A percentile compares a stretch with the other conserved stretches of the same genome.
phyloP scores from a whole-genome alignment of 2,329 filamentous ascomycete species.

The Alternaria sp. region DNA sequence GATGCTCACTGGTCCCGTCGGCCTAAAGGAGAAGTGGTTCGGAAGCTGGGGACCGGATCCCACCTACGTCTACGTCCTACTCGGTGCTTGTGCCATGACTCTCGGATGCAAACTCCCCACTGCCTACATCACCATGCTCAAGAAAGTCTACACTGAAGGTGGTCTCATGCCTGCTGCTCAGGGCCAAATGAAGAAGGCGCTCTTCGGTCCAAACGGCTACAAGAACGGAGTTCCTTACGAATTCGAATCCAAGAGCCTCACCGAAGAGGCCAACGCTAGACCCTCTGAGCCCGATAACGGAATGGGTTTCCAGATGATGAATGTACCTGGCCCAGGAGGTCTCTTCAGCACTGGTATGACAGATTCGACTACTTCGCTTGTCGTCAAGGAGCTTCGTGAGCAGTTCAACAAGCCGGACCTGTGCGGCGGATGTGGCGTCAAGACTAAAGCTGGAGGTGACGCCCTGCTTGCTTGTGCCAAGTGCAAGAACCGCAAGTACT shows the following conservation, averaged over 20 bases:
- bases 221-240: conserved; percentile 26
- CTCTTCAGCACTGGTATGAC: conserved; percentile 23
- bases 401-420: conserved; percentile 18
- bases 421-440: conserved; percentile 21
- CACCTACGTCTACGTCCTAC: conserved; percentile 25
- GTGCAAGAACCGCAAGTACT: conserved; percentile 40
- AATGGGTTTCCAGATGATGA: conserved; percentile 13
- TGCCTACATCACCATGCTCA: conserved; percentile 19
- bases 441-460: background rate
- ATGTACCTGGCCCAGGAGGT: conserved; percentile 17
- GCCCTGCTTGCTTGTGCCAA: conserved; percentile 30
- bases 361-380: conserved; percentile 8
- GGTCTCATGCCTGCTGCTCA: conserved; percentile 19
- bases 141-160: conserved; percentile 25
- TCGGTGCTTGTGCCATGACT: conserved; percentile 28
- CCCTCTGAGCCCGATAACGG: background rate
- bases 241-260: conserved; percentile 22
- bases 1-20: conserved; percentile 13
- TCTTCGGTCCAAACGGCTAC: conserved; percentile 23
- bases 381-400: conserved; percentile 28
- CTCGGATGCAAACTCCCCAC: conserved; percentile 23
- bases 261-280: conserved; percentile 14
- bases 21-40: background rate
- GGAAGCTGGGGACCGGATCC: conserved; percentile 14
- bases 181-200: conserved; percentile 27